phyloP scores from a whole-genome alignment of 2,329 filamentous ascomycete species.

The Colletotrichum sp. region DNA sequence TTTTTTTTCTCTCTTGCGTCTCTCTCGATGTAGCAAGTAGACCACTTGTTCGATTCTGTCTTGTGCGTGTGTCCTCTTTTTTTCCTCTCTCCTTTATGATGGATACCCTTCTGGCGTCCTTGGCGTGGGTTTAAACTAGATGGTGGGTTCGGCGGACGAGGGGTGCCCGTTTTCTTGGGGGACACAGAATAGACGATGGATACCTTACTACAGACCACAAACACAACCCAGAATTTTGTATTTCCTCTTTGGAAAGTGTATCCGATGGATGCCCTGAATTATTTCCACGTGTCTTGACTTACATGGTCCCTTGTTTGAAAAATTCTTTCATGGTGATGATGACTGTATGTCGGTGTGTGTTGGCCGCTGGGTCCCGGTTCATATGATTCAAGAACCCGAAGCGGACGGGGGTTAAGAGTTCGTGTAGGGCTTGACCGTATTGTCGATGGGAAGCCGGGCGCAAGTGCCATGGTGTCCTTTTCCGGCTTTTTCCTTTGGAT shows the following conservation, averaged over 20 bases:
- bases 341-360: neutral
- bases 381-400: neutral
- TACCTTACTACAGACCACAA: neutral
- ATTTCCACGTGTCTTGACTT: neutral
- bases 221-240: neutral
- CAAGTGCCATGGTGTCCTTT: neutral
- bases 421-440: neutral
- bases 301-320: neutral
- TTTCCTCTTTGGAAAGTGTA: neutral
- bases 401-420: neutral
- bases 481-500: neutral
- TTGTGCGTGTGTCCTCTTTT: neutral
- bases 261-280: neutral
- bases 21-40: slow-evolving; percentile 1
- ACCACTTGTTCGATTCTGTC: neutral
- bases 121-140: slow-evolving; percentile 7
- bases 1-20: neutral
- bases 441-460: neutral
- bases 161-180: neutral
- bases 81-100: neutral
- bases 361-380: neutral
- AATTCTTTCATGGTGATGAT: neutral
- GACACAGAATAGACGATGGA: neutral
- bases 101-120: slow-evolving; percentile 21
- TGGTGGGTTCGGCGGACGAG: neutral